Evolutionary conservation across 129 eudicot genomes (phyloP), one percentile per base, ranked within the genome.

Genomic region (Deinandra increscens): DNA sequence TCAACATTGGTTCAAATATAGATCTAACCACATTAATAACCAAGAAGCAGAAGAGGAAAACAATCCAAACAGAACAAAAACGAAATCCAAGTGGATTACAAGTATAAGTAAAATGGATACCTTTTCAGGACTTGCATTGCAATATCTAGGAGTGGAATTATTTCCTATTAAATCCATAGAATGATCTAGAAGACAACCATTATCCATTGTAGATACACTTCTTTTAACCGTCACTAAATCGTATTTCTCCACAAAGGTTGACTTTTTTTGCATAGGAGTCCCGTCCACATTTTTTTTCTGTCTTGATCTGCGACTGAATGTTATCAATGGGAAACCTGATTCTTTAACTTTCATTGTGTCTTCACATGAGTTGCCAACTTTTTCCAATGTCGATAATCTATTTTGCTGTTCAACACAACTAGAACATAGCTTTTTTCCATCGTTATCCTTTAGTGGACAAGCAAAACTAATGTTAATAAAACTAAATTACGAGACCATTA

Each of bases 251-350:
- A 17, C 51, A 68, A 46, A 69, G 29, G 61, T 42, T 41, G 71
- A 64, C 60, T 65, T 29, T 18, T 37, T 66, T 51, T 41, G 66
- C 45, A 33, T 11, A 59, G 29, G 73, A 4, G 62, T 46, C 68
- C 42, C 78, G 66, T 75, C 76, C 14, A 17, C 65, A 61, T 66
- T 50, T 53, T 43, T 81, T 29, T 81, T 85, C 18, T 61, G 72
- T 59, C 81, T 88, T 31, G 71, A 75, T 81, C 88, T 83, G 70
- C 91, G 85, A 62, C 84, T 71, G 66, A 88, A 88, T 20, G 88
- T 88, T 73, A 76, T 77, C 64, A 88, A 75, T 0, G 90, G 72
- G 49, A 80, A 62, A 19, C 79, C 31, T 10, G 71, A 59, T 60
- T 77, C 79, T 60, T 67, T 56, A 63, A 70, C 77, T 54, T 53